Evolutionary conservation across 139 green algal genomes (phyloP).

Genomic region (Pleodorina starrii): DNA sequence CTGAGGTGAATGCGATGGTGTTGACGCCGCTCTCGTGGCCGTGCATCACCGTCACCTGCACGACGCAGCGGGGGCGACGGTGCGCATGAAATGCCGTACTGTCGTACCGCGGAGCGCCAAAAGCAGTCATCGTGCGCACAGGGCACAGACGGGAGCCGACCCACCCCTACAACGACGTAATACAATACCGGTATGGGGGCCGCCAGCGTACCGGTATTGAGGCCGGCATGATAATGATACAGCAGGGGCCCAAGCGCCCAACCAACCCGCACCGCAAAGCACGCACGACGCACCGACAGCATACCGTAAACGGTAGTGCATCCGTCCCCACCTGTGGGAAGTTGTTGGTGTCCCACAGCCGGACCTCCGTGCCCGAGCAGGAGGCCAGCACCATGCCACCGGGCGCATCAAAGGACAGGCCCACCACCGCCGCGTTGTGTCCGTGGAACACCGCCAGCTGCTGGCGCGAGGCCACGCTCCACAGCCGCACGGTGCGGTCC

Average conservation of each 20-base stretch:
- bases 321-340: conserved; percentile 33
- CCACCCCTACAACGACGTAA: too few relatives aligned
- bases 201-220: too few relatives aligned
- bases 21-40: conserved; percentile 41
- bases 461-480: conserved; percentile 17
- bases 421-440: conserved; percentile 17
- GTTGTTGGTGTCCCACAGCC: conserved; percentile 45
- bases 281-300: too few relatives aligned
- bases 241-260: too few relatives aligned
- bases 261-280: too few relatives aligned
- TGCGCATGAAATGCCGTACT: too few relatives aligned
- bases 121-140: too few relatives aligned
- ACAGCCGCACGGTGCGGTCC: conserved; percentile 34
- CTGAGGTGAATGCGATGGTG: conserved; percentile 27
- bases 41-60: conserved; percentile 42
- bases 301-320: too few relatives aligned
- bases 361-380: conserved; percentile 28
- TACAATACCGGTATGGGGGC: too few relatives aligned
- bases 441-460: conserved; percentile 47
- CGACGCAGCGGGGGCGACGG: background rate
- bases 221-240: too few relatives aligned
- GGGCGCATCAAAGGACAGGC: conserved; percentile 6
- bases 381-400: conserved; percentile 24
- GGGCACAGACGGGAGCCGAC: too few relatives aligned
- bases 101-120: too few relatives aligned